Conservation (phyloP, 257 asterid genomes). For the Solanum pinnatisectum region DNA sequence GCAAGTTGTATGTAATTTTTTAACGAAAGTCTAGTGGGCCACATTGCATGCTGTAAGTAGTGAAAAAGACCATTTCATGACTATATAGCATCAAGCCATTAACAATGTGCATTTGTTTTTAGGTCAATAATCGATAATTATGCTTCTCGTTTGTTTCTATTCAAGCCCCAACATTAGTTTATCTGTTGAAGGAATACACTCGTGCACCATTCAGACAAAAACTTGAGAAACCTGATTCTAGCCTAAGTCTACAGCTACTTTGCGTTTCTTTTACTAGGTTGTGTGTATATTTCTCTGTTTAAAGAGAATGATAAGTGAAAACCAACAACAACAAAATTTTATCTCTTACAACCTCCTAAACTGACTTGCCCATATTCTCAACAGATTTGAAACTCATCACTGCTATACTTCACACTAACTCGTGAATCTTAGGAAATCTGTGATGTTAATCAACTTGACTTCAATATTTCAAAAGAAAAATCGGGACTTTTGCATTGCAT, state of each 20-base stretch:
- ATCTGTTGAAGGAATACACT: neutral
- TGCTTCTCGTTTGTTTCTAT: neutral
- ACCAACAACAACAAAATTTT: neutral
- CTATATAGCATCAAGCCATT: neutral
- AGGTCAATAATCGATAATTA: neutral
- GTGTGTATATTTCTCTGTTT: neutral
- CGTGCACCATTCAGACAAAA: neutral
- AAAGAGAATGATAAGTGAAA: neutral
- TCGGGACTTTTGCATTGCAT: neutral
- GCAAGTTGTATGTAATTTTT: neutral
- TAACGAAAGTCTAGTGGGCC: neutral
- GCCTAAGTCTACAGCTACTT: neutral
- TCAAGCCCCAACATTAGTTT: neutral
- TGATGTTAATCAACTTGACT: neutral
- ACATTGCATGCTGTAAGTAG: neutral
- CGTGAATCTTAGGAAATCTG: neutral
- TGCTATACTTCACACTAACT: neutral
- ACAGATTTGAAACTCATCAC: neutral
- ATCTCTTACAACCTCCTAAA: neutral
- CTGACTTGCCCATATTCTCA: neutral
- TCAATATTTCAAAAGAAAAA: neutral
- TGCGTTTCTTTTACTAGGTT: neutral
- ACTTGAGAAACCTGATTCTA: neutral
- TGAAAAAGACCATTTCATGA: neutral
- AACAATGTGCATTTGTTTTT: neutral